Percentiles rank a stretch among this genome's conserved stretches.
These are phyloP conservation scores for Mollisia scopiformis DNA, from an alignment of 2,329 filamentous ascomycete species.

Conservation along the genomic window DNA sequence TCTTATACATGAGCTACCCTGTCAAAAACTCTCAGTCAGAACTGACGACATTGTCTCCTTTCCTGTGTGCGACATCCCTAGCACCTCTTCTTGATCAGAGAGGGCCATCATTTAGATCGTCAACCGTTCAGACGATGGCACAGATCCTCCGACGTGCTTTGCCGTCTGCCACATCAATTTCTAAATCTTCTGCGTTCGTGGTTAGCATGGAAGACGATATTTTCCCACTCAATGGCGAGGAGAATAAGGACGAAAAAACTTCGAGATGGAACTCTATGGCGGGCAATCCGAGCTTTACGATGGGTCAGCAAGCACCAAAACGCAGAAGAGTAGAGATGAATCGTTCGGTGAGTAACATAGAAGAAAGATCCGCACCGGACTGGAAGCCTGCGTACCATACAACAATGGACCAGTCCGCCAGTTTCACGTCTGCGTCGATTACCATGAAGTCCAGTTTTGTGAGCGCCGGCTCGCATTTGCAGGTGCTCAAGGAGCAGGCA, in stretches of 20 bases:
- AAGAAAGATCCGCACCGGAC: slow-evolving; percentile 7
- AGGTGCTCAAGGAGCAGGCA: slow-evolving; percentile 34
- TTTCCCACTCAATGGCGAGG: slow-evolving; percentile 67
- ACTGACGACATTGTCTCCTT: slow-evolving; percentile 70
- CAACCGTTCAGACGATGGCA: slow-evolving; percentile 66
- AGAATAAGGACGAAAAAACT: slow-evolving; percentile 39
- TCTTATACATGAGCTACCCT: slow-evolving; percentile 86
- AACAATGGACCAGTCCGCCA: slow-evolving; percentile 63
- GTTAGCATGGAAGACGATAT: slow-evolving; percentile 66
- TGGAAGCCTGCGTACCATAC: slow-evolving; percentile 51
- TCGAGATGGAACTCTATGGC: slow-evolving; percentile 40
- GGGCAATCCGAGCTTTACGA: slow-evolving; percentile 25
- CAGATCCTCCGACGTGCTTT: slow-evolving; percentile 69
- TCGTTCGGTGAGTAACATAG: slow-evolving; percentile 16
- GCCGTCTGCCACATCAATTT: slow-evolving; percentile 52
- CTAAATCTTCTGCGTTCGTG: slow-evolving; percentile 50
- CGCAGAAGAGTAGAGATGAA: slow-evolving; percentile 32
- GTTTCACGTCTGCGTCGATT: slow-evolving; percentile 60
- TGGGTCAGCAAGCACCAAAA: slow-evolving; percentile 29
- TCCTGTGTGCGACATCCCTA: slow-evolving; percentile 62
- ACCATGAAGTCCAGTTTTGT: slow-evolving; percentile 29
- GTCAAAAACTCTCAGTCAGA: slow-evolving; percentile 65
- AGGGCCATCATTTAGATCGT: slow-evolving; percentile 71
- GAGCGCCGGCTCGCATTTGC: slow-evolving; percentile 34
- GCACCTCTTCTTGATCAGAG: slow-evolving; percentile 56